Evolutionary conservation across 768 basidiomycete species (phyloP).

Genomic region (Tricholoma sp.): DNA sequence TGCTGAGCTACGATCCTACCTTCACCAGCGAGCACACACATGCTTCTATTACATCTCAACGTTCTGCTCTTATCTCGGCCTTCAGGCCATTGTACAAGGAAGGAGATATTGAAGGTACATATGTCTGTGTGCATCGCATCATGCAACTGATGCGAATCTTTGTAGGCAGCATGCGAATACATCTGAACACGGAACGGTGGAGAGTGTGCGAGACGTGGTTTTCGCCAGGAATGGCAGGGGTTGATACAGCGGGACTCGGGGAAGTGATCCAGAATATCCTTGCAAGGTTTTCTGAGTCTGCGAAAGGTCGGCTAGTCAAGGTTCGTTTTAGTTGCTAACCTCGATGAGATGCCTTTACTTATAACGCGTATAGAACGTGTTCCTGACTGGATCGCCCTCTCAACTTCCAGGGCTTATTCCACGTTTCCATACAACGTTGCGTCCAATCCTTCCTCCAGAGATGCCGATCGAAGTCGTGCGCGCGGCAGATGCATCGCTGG

Average conservation of each 20-base stretch:
- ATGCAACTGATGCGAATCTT: not conserved
- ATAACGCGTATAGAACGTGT: conserved; percentile 61
- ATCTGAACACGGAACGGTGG: conserved; percentile 87
- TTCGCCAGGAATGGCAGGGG: conserved; percentile 88
- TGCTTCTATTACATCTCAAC: conserved; percentile 67
- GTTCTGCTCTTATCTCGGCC: conserved; percentile 81
- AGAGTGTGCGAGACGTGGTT: conserved; percentile 92
- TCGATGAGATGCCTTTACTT: not conserved
- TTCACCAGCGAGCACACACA: conserved; percentile 84
- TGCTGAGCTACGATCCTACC: conserved; percentile 78
- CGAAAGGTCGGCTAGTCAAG: conserved; percentile 71
- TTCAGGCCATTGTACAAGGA: conserved; percentile 81
- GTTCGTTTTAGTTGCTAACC: conserved; percentile 33
- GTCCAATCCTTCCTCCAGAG: conserved; percentile 81
- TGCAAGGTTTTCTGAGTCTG: conserved; percentile 58
- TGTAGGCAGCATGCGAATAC: conserved; percentile 67
- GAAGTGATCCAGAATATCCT: conserved; percentile 88
- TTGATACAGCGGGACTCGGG: conserved; percentile 92
- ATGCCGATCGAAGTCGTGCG: conserved; percentile 61
- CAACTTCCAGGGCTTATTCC: conserved; percentile 63
- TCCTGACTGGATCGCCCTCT: conserved; percentile 81
- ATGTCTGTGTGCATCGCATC: not conserved
- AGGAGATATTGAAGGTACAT: conserved; percentile 58
- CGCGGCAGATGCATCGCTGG: conserved; percentile 62
- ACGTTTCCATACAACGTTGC: conserved; percentile 68